These are phyloP conservation scores for Fonsecaea nubica DNA, from an alignment of 2,329 filamentous ascomycete genomes.

Conservation along the genomic window DNA sequence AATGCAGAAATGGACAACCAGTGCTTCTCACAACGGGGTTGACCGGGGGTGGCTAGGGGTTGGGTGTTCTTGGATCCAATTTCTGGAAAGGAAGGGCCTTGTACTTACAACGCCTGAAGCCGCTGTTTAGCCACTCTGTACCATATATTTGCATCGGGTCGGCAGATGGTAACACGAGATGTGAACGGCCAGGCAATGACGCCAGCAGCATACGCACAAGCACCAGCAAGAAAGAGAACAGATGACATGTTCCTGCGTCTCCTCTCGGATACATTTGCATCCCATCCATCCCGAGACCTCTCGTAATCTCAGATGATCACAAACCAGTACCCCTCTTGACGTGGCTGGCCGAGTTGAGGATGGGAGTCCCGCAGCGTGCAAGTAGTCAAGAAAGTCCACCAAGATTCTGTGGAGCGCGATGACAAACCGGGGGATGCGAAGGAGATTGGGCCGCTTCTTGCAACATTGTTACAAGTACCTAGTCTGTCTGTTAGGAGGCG, in stretches of 20 bases:
- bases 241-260: background rate
- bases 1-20: background rate
- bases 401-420: background rate
- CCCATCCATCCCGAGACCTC: background rate
- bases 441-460: slow-evolving; percentile 2
- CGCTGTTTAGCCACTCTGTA: background rate
- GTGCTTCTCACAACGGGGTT: background rate
- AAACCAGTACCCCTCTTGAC: background rate
- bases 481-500: background rate
- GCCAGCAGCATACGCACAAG: background rate
- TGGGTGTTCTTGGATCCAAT: background rate
- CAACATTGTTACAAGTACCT: background rate
- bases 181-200: background rate
- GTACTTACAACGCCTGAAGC: background rate
- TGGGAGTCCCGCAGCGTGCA: background rate
- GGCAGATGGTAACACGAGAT: background rate
- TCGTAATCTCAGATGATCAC: background rate
- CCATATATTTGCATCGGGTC: background rate
- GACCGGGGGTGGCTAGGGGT: background rate
- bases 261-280: background rate
- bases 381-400: background rate
- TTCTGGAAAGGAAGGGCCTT: background rate
- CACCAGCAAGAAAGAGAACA: background rate
- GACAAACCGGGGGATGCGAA: slow-evolving; percentile 1
- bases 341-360: slow-evolving; percentile 1